Conservation (phyloP, 2,329 filamentous ascomycete genomes). For the Chrysoporthe austroafricana region DNA sequence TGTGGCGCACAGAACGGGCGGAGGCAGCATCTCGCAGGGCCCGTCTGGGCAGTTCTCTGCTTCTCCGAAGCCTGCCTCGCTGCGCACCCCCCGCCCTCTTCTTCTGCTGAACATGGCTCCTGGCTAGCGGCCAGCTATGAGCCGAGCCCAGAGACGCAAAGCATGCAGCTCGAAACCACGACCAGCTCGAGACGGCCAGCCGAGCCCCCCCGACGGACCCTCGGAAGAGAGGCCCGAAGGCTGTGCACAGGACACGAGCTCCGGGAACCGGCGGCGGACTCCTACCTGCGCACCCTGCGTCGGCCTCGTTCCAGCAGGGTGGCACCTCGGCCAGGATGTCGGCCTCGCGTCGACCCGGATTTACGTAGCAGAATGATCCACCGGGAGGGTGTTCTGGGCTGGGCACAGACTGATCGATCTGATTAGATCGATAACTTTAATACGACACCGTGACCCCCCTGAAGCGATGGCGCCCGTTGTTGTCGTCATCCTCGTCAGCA, state of each 20-base stretch:
- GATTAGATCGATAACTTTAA: conserved; percentile 27
- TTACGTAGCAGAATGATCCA: conserved; percentile 19
- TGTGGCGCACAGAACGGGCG: too few relatives aligned
- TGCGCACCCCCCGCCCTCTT: too few relatives aligned
- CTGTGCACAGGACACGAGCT: background rate
- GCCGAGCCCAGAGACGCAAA: too few relatives aligned
- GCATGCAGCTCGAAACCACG: too few relatives aligned
- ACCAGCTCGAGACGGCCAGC: too few relatives aligned
- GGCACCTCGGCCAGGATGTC: background rate
- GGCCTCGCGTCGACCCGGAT: background rate
- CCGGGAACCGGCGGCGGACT: background rate
- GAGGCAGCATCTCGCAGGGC: too few relatives aligned
- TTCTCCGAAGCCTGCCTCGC: too few relatives aligned
- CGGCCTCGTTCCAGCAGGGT: background rate
- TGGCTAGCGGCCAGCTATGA: too few relatives aligned
- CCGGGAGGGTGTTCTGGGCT: background rate
- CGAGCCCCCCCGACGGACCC: too few relatives aligned
- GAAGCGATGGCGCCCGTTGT: background rate
- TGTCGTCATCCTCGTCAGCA: conserved; percentile 9
- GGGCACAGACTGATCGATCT: conserved; percentile 19
- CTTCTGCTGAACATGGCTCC: too few relatives aligned
- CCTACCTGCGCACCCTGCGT: background rate
- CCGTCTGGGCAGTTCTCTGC: too few relatives aligned
- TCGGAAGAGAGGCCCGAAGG: too few relatives aligned
- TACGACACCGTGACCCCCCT: background rate